Conservation (phyloP, 1,139 yeast species). For the Candida dubliniensis region DNA sequence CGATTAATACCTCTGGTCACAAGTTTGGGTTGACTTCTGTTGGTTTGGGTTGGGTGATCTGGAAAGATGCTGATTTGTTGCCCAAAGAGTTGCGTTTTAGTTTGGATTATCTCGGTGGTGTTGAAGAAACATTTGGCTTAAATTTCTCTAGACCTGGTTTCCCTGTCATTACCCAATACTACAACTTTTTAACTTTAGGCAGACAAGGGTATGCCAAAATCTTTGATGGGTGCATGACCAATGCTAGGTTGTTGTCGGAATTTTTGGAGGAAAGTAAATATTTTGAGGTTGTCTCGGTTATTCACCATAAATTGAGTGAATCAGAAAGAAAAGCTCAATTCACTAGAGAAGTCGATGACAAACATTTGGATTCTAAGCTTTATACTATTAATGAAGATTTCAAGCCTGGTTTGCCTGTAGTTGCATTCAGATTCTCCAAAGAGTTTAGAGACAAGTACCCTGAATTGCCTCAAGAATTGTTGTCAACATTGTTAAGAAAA, state of each 20-base stretch:
- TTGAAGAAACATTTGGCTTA: slow-evolving; percentile 81
- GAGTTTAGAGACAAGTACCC: slow-evolving; percentile 62
- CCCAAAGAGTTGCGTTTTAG: slow-evolving; percentile 60
- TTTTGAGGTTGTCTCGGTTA: slow-evolving; percentile 74
- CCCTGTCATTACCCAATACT: slow-evolving; percentile 87
- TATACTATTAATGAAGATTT: slow-evolving; percentile 37
- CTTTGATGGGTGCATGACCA: slow-evolving; percentile 62
- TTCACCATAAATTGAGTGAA: slow-evolving; percentile 54
- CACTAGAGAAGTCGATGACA: slow-evolving; percentile 17
- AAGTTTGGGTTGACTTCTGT: slow-evolving; percentile 89
- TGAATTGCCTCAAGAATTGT: slow-evolving; percentile 79
- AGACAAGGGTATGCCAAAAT: slow-evolving; percentile 63
- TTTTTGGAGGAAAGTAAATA: slow-evolving; percentile 65
- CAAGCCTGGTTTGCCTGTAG: slow-evolving; percentile 85
- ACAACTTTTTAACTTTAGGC: slow-evolving; percentile 71
- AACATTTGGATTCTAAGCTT: slow-evolving; percentile 4
- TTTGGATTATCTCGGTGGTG: slow-evolving; percentile 77
- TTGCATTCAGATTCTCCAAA: slow-evolving; percentile 73
- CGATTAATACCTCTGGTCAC: slow-evolving; percentile 93
- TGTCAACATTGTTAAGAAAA: slow-evolving; percentile 71
- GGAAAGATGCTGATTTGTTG: slow-evolving; percentile 64
- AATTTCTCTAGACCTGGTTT: slow-evolving; percentile 93
- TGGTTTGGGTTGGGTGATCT: slow-evolving; percentile 90
- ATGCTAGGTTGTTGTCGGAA: slow-evolving; percentile 67
- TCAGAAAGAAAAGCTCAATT: slow-evolving; percentile 20